Base-by-base conservation (phyloP, 495 filamentous ascomycete species). In the Talaromyces borbonicus region DNA sequence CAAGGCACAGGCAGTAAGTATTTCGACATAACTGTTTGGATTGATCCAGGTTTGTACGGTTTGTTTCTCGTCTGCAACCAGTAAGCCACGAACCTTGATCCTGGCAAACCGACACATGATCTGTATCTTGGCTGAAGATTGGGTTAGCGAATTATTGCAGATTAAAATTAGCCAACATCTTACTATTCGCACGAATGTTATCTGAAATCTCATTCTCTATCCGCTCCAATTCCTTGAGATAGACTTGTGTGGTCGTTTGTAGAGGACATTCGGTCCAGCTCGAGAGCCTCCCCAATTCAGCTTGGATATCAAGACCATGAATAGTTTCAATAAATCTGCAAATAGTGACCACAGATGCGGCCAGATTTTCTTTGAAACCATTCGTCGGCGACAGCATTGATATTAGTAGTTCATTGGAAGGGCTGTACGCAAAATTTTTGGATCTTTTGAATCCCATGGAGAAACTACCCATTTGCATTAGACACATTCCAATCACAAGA, bases 351-450 rank as follows among this genome's bases (percentile, higher is more conserved):
- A 29, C 15, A 31, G 41, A 30, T n/a, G 41, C 41, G n/a, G 23
- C 15, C 2, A 7, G 5, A 1, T 19, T 15, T 4, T n/a, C 18
- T 5, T 1, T 14, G n/a, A 3, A 4, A 8, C 32, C 27, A 20
- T 44, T 44, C 3, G 4, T 31, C 1, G 41, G n/a, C 25, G 32
- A 14, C 15, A 26, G 16, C 39, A 44, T 32, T 1, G 41, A 32
- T 4, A 2, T 30, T 5, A 44, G 14, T n/a, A 44, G 26, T 16
- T 32, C 41, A 20, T 44, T 18, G 8, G 41, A 8, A 44, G 41
- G 41, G 15, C 11, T 22, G 19, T 31, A 44, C 11, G 26, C 32
- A 29, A 44, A 44, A 24, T 46, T 46, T 11, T 46, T 46, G 19
- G 43, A 32, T 9, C 43, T 18, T 32, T n/a, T 25, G 2, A 25